These are phyloP conservation scores for Gomphus bonarii DNA, from an alignment of 1,284 basidiomycete species.

Conservation along the genomic window DNA sequence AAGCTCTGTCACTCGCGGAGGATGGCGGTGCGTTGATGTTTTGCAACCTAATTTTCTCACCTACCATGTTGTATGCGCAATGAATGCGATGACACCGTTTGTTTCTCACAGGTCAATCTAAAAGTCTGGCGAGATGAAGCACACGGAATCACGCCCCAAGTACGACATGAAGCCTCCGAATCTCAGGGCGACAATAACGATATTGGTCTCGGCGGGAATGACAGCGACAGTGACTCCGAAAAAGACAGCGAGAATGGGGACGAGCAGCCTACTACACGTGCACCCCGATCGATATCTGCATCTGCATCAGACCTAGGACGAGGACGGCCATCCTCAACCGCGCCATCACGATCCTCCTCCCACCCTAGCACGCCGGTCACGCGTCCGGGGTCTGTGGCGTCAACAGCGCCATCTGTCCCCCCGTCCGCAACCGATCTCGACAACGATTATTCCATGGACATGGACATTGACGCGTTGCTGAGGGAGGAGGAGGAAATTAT, in stretches of 20 bases:
- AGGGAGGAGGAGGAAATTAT: slow-evolving; percentile 34
- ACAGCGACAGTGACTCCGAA: slow-evolving; percentile 20
- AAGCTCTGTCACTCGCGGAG: slow-evolving; percentile 74
- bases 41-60: neutral
- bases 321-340: too few species aligned
- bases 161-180: slow-evolving; percentile 22
- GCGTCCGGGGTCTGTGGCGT: slow-evolving; percentile 29
- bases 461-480: slow-evolving; percentile 43
- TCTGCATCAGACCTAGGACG: slow-evolving; percentile 2
- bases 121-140: slow-evolving; percentile 69
- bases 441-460: slow-evolving; percentile 28
- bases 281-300: slow-evolving; percentile 14
- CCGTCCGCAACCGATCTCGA: slow-evolving; percentile 23
- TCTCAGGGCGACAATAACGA: slow-evolving; percentile 22
- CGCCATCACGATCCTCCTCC: slow-evolving; percentile 16
- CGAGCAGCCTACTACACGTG: too few species aligned
- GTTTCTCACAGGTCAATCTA: slow-evolving; percentile 40
- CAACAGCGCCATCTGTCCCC: slow-evolving; percentile 19
- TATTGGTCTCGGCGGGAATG: neutral
- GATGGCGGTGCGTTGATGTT: slow-evolving; percentile 56
- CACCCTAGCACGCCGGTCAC: slow-evolving; percentile 25
- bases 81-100: too few species aligned
- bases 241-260: slow-evolving; percentile 18
- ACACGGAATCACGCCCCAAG: slow-evolving; percentile 30
- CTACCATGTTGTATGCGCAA: too few species aligned